Evolutionary conservation across 2,329 filamentous ascomycete genomes (phyloP), one percentile per base, ranked within the genome.

Genomic region (Claviceps africana): DNA sequence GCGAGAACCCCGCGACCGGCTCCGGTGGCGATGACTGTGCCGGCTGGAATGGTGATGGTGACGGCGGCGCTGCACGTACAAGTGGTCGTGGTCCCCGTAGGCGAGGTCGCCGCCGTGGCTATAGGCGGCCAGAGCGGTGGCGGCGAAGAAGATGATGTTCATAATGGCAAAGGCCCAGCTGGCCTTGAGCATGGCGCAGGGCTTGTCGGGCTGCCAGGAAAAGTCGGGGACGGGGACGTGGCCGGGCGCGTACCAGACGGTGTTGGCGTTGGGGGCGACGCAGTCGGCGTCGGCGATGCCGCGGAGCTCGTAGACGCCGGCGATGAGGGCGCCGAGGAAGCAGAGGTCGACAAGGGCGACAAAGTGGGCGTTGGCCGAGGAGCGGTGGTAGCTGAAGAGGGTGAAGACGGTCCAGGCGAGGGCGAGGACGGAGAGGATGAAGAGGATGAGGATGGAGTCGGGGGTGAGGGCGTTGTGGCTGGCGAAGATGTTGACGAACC

Each of bases 171-270:
- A 83, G 2, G 88, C 91, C 70, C 88, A 97, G 58, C 75, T 78
- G 1, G 90, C 85, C 78, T 96, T 97, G 63, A 95, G 79, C 88
- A 96, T 93, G 48, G 85, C 79, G 70, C 91, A 97, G 5, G 81
- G 80, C 75, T 91, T 91, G 67, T 87, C 76, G 39, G 82, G 67
- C 51, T 76, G 67, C 42, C 80, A 75, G 50, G 69, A 69, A 47
- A 73, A 73, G 37, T 77, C 66, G 31, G 68, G 71, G 44, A 78
- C 71, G 13, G 84, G 84, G 44, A 89, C 72, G 48, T 75, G 73
- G 51, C 13, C 19, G 10, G 54, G 54, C 10, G 78, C 64, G 59
- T 76, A 76, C 66, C 81, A 81, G 22, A 68, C 62, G 47, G 71
- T 68, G 50, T 69, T 70, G 33, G 62, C 61, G 11, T 63, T 62